A percentile compares a stretch with the other conserved stretches of the same genome.
Conservation (phyloP, 352 stramenopile species). For the Aphanomyces invadans region DNA sequence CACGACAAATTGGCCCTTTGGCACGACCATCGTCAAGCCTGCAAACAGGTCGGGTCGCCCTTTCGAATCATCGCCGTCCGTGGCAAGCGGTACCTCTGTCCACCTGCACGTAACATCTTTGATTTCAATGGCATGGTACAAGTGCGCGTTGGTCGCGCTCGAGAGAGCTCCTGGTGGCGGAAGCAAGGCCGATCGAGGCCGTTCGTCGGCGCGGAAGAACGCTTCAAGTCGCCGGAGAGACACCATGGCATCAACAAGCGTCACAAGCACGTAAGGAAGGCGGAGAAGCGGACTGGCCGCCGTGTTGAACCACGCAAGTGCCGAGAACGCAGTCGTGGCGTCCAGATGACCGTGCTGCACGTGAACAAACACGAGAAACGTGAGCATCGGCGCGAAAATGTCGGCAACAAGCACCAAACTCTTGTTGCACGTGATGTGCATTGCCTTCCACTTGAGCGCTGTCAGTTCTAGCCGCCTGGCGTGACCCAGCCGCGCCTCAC, state of each 20-base stretch:
- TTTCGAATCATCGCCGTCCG: not conserved
- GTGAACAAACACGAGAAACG: not conserved
- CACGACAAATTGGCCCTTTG: not conserved
- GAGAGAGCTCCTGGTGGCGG: not conserved
- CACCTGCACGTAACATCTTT: not conserved
- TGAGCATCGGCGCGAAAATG: constrained; percentile 5
- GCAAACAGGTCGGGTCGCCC: not conserved
- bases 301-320: constrained; percentile 19
- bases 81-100: not conserved
- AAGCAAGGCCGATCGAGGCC: not conserved
- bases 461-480: not conserved
- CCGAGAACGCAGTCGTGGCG: constrained; percentile 7
- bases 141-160: not conserved
- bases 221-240: constrained; percentile 12
- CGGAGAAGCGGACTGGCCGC: constrained; percentile 5
- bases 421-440: not conserved
- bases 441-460: constrained; percentile 5
- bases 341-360: not conserved
- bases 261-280: constrained; percentile 3
- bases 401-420: not conserved
- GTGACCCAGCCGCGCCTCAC: not conserved
- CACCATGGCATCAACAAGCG: constrained; percentile 8
- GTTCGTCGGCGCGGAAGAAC: constrained; percentile 13
- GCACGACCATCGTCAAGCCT: not conserved
- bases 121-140: constrained; percentile 5